These are phyloP conservation scores for Atkinsonella texensis DNA, from an alignment of 2,329 filamentous ascomycete genomes.

Conservation along the genomic window DNA sequence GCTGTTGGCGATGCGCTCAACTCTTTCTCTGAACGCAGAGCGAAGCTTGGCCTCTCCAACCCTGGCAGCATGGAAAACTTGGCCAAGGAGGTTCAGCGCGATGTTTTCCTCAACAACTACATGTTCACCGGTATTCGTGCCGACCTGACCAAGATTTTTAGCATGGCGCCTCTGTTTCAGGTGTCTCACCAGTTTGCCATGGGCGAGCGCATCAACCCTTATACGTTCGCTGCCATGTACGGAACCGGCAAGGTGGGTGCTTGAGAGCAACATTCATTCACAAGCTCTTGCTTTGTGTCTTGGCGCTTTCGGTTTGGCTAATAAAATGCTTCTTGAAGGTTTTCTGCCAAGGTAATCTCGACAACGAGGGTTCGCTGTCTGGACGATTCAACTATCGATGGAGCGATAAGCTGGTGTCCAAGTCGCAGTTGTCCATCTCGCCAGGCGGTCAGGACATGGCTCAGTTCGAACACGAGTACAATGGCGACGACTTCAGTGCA, in stretches of 20 bases:
- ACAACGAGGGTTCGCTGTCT: conserved; percentile 80
- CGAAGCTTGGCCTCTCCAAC: conserved; percentile 78
- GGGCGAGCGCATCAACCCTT: conserved; percentile 86
- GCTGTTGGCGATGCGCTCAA: conserved; percentile 66
- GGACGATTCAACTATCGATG: conserved; percentile 91
- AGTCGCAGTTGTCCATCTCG: conserved; percentile 77
- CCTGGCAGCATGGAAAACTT: conserved; percentile 87
- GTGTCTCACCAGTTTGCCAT: conserved; percentile 94
- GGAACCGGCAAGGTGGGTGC: conserved; percentile 71
- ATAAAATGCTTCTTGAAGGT: conserved; percentile 41
- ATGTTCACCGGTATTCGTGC: conserved; percentile 95
- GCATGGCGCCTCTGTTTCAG: conserved; percentile 87
- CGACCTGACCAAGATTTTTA: conserved; percentile 93
- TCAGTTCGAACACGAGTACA: conserved; percentile 92
- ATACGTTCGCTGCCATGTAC: conserved; percentile 88
- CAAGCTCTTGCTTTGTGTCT: background rate
- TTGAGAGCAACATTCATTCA: background rate
- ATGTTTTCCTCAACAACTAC: conserved; percentile 91
- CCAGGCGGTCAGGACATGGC: conserved; percentile 75
- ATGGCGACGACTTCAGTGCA: conserved; percentile 82
- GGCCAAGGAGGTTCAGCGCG: conserved; percentile 83
- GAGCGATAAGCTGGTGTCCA: conserved; percentile 68
- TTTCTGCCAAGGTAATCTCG: conserved; percentile 90
- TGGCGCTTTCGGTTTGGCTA: background rate
- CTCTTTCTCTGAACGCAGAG: conserved; percentile 75